Percentiles rank a stretch among this genome's conserved stretches.
phyloP scores from a whole-genome alignment of 192 early-diverging fungal species.

The Coemansia javaensis region DNA sequence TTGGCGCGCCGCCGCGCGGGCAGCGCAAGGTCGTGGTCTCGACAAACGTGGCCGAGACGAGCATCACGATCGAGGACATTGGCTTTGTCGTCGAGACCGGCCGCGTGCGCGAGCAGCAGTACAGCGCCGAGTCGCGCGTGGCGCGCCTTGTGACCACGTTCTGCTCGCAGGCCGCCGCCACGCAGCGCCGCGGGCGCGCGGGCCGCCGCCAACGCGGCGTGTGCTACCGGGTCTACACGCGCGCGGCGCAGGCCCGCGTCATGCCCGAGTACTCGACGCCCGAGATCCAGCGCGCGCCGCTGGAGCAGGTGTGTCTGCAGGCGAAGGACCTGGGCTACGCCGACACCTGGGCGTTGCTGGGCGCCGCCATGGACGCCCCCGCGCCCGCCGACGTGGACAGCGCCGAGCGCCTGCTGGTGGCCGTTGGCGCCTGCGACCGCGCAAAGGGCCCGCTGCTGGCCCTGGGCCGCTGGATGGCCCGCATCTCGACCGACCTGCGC shows the following conservation, averaged over 20 bases:
- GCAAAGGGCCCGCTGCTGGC: slow-evolving; percentile 55
- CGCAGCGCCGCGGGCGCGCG: slow-evolving; percentile 76
- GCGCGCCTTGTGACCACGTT: slow-evolving; percentile 54
- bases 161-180: slow-evolving; percentile 55
- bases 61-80: slow-evolving; percentile 64
- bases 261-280: slow-evolving; percentile 64
- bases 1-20: slow-evolving; percentile 38
- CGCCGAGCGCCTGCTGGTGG: slow-evolving; percentile 57
- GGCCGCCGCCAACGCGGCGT: slow-evolving; percentile 72
- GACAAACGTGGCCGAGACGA: slow-evolving; percentile 81
- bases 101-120: slow-evolving; percentile 58
- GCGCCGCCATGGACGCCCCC: slow-evolving; percentile 64
- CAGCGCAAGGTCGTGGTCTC: slow-evolving; percentile 82
- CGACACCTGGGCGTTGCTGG: slow-evolving; percentile 56
- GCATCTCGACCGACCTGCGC: slow-evolving; percentile 70
- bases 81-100: slow-evolving; percentile 70
- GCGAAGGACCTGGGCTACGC: slow-evolving; percentile 63
- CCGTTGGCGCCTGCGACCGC: slow-evolving; percentile 55
- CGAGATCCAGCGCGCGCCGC: slow-evolving; percentile 74
- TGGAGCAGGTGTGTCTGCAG: slow-evolving; percentile 77
- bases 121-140: slow-evolving; percentile 56
- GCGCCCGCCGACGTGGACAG: slow-evolving; percentile 49
- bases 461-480: slow-evolving; percentile 64
- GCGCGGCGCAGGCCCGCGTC: slow-evolving; percentile 34
- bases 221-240: slow-evolving; percentile 71